Base-by-base conservation (phyloP, 1,284 basidiomycete genomes). In the Veloboletus limbatus region DNA sequence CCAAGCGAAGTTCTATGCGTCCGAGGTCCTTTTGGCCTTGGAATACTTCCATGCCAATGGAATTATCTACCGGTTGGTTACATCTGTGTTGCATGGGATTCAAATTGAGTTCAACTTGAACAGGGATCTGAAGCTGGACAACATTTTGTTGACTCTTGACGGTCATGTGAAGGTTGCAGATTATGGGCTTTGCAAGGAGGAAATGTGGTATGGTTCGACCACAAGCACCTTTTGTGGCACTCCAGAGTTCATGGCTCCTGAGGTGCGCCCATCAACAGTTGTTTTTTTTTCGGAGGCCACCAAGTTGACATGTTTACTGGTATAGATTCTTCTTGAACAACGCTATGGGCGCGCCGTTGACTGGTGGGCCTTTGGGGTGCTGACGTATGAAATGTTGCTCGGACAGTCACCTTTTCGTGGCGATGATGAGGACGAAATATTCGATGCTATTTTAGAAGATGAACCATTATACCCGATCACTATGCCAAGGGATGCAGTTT, bases 331-430 rank as follows among this genome's bases (percentile, higher is more conserved):
- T 45, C 78, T 99, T 24, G 97, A 99, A 71, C 96, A 99, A 72
- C 88, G 94, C 45, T 99, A 99, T 62, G 94, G 94, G 10, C 88
- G 94, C 35, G 97, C 97, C 6, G 97, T 99, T 41, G 97, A 99
- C 64, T 99, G 97, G 97, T 99, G 97, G 97, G 97, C 97, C 8
- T 99, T 99, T 65, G 97, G 97, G 54, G 96, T 99, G 8, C 71
- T 99, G 58, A 97, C 92, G 37, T 99, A 99, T 66, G 97, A 99
- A 71, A 99, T 99, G 97, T 73, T 99, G 45, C 78, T 99, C 24
- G 97, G 97, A 32, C 97, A 99, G 71, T 97, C 96, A 13, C 97
- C 97, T 3, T 99, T 99, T 85, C 86, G 96, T 43, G 97, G 97
- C 48, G 97, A 99, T 61, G 97, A 99, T 59, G 97, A 99, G 68